These are phyloP conservation scores for Candolleomyces efflorescens DNA, from an alignment of 768 basidiomycete genomes.

Conservation along the genomic window DNA sequence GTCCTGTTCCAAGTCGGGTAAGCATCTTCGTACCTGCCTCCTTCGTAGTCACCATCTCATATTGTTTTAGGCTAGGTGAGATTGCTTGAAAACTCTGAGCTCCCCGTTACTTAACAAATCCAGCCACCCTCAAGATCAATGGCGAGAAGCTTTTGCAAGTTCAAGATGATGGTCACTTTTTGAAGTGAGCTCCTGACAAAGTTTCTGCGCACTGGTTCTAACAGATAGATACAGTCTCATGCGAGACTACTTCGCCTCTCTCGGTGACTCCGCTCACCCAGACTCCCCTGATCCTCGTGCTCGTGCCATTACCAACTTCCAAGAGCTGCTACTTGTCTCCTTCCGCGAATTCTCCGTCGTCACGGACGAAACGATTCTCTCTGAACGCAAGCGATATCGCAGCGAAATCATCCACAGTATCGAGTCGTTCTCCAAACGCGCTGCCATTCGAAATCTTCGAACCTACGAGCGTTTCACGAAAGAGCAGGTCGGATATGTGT, in stretches of 20 bases:
- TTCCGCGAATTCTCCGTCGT: constrained; percentile 98
- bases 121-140: constrained; percentile 97
- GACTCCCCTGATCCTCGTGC: constrained; percentile 81
- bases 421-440: constrained; percentile 90
- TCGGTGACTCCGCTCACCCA: constrained; percentile 94
- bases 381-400: constrained; percentile 82
- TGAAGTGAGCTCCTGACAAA: constrained; percentile 57
- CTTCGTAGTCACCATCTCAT: constrained; percentile 9
- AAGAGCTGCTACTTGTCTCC: constrained; percentile 92
- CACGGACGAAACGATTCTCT: constrained; percentile 88
- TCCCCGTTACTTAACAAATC: constrained; percentile 10
- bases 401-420: constrained; percentile 89
- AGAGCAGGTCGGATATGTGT: constrained; percentile 85
- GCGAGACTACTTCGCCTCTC: constrained; percentile 90
- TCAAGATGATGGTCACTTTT: constrained; percentile 95
- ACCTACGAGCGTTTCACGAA: constrained; percentile 78
- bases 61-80: constrained; percentile 46
- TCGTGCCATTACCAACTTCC: constrained; percentile 94
- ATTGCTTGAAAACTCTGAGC: neutral
- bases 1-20: constrained; percentile 98
- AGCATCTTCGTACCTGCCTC: constrained; percentile 21
- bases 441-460: constrained; percentile 83
- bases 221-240: constrained; percentile 57
- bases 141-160: constrained; percentile 88
- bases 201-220: neutral